These are phyloP conservation scores for Coniella lustricola DNA, from an alignment of 2,329 filamentous ascomycete species.

Conservation along the genomic window DNA sequence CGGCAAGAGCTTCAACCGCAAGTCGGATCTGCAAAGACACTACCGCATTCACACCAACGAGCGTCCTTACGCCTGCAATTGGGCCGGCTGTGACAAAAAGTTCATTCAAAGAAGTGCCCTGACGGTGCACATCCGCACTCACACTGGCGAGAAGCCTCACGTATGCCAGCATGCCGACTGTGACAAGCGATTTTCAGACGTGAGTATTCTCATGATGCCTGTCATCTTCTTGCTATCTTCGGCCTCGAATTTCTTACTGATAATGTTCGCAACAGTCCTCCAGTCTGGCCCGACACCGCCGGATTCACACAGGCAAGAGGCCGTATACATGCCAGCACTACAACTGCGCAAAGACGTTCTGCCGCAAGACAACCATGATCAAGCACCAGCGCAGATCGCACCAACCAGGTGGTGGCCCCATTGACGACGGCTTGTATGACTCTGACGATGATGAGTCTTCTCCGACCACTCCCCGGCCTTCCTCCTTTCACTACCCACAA, in stretches of 20 bases:
- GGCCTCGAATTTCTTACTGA: background rate
- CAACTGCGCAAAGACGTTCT: slow-evolving; percentile 62
- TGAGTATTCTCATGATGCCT: slow-evolving; percentile 30
- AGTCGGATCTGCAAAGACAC: slow-evolving; percentile 63
- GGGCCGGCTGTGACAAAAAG: slow-evolving; percentile 57
- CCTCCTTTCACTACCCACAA: background rate
- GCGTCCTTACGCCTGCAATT: slow-evolving; percentile 56
- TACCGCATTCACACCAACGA: slow-evolving; percentile 68
- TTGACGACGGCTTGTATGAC: slow-evolving; percentile 46
- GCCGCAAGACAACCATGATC: slow-evolving; percentile 65
- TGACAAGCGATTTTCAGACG: slow-evolving; percentile 64
- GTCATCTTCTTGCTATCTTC: background rate
- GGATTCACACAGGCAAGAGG: slow-evolving; percentile 61
- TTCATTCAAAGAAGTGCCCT: slow-evolving; percentile 66
- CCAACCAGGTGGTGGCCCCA: slow-evolving; percentile 49
- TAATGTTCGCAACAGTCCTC: slow-evolving; percentile 43
- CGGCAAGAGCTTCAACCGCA: slow-evolving; percentile 64
- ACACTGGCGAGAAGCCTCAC: slow-evolving; percentile 66
- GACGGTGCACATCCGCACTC: slow-evolving; percentile 64
- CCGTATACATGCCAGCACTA: slow-evolving; percentile 57
- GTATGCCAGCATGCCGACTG: slow-evolving; percentile 59
- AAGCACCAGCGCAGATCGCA: slow-evolving; percentile 59
- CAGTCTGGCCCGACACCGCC: slow-evolving; percentile 56
- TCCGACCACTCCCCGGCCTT: slow-evolving; percentile 45
- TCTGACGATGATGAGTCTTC: slow-evolving; percentile 54